Evolutionary conservation across 139 green algal species (phyloP).

Genomic region (Trebouxia sp.): DNA sequence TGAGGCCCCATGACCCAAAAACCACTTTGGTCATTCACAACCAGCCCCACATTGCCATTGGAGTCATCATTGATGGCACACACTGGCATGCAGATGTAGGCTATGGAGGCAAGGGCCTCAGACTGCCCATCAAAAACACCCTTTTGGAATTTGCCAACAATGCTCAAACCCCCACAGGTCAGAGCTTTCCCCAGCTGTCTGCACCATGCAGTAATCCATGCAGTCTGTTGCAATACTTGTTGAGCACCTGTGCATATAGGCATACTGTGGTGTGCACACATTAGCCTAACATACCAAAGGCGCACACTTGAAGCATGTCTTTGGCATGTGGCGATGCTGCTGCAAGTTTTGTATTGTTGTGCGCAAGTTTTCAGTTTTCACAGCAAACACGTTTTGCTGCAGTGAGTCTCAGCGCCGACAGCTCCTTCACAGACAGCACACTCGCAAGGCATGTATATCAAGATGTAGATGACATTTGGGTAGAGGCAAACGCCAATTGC

Average conservation of each 20-base stretch:
- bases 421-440: neutral
- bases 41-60: neutral
- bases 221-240: too few relatives aligned
- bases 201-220: too few relatives aligned
- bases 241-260: too few relatives aligned
- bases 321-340: too few relatives aligned
- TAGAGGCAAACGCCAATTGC: neutral
- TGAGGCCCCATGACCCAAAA: neutral
- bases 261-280: too few relatives aligned
- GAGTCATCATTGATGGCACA: neutral
- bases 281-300: too few relatives aligned
- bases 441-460: neutral
- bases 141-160: neutral
- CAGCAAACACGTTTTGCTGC: neutral
- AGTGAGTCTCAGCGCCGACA: neutral
- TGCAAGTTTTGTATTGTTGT: too few relatives aligned
- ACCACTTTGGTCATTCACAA: neutral
- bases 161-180: neutral
- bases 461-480: neutral
- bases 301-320: too few relatives aligned
- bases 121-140: neutral
- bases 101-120: conserved; percentile 1
- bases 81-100: neutral
- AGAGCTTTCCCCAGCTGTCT: too few relatives aligned
- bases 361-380: too few relatives aligned